Base-by-base conservation (phyloP, 1,139 yeast species). In the Debaryomyces robertsiae region DNA sequence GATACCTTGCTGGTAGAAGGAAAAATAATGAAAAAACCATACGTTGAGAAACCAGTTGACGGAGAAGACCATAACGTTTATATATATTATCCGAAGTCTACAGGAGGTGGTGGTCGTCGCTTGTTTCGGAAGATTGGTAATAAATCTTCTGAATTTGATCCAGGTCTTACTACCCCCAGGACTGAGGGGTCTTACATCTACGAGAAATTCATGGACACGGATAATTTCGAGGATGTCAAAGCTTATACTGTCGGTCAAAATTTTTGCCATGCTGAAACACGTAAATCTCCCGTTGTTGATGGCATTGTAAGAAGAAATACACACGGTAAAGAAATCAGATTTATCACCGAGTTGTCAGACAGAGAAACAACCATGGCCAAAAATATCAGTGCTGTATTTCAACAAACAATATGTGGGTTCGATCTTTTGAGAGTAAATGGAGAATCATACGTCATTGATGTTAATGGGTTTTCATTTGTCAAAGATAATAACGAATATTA, bases 51-150 rank as follows among this genome's bases (percentile, higher is more conserved):
- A 55, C 99, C 99, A 1, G 98, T 93, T 6, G 97, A 94, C 64
- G 99, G 99, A 35, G 99, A 94, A 65, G 96, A 94, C 62, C 99
- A 94, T 65, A 94, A 94, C 60, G 93, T 94, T 33, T 89, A 85
- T 61, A 93, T 94, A 35, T 94, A 94, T 63, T 93, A 93, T 60
- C 86, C 94, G 30, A 78, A 80, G 43, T 78, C 84, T 42, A 84
- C 87, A 41, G 99, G 99, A 39, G 99, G 98, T 41, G 99, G 99
- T 49, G 99, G 99, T 16, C 76, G 99, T 49, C 74, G 95, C 41
- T 69, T 94, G 45, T 94, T 94, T 68, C 78, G 99, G 50, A 94
- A 94, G 60, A 95, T 94, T 44, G 98, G 98, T 43, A 94, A 94
- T 68, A 94, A 94, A 64, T 87, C 96, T 0, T 89, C 97, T 11